Evolutionary conservation across 192 early-diverging fungal genomes (phyloP), one percentile per base, ranked within the genome.

Genomic region (Linderina pennispora): DNA sequence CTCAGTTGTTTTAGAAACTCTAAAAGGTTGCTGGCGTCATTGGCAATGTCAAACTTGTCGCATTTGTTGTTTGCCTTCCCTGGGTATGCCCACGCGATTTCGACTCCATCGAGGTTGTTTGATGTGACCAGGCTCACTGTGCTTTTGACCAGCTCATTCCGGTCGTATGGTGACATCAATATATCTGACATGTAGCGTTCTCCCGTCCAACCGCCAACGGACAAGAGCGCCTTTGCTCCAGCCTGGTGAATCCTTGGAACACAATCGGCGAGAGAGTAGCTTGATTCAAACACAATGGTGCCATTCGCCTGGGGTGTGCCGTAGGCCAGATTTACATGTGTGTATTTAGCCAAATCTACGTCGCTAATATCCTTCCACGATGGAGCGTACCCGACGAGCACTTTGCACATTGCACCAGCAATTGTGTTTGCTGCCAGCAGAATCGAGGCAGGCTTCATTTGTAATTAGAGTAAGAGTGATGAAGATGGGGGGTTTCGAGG

Each of bases 11-110:
- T 36, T 8, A 88, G 58, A 24, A 88, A 62, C 15, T 37, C 37
- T 6, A 81, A 58, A 45, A 82, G 75, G 53, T 88, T 87, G 6
- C 65, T 50, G 2, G 79, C 59, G 50, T 90, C 88, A 37, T 77
- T 77, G 2, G 37, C 53, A 0, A 19, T 17, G 39, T 83, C 80
- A 23, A 76, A 33, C 0, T 16, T 43, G 26, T 69, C 70, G 41
- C 65, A 66, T 0, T 13, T 32, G 15, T 43, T 36, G 8, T 71
- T 74, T 15, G 20, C 33, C 21, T 55, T 45, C 9, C 74, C 72
- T 8, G 76, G 85, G 45, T 79, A 86, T 43, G 86, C 86, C 82
- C 74, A 86, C 50, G 85, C 86, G 44, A 89, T 73, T 50, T 88
- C 84, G 19, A 88, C 59, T 18, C 86, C 86, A 51, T 86, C 84